Base-by-base conservation (phyloP, 495 filamentous ascomycete genomes). In the Penicillium roqueforti region DNA sequence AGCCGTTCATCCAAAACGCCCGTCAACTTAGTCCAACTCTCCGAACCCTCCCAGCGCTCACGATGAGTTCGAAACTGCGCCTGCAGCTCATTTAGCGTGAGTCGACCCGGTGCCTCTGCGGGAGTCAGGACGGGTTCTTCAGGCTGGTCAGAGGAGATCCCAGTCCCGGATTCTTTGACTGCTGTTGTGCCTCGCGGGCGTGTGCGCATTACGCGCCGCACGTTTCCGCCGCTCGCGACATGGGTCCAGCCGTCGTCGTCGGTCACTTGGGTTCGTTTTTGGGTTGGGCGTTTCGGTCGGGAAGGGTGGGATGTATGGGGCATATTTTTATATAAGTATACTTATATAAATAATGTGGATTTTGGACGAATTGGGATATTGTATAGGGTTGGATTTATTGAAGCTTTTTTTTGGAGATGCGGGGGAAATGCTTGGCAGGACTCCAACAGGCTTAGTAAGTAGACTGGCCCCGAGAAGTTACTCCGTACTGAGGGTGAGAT, bases 241-340 rank as follows among this genome's bases (percentile, higher is more conserved):
- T 83, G 80, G 28, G 79, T 80, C 81, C 81, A 84, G 69, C 81
- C 80, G 31, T 77, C 67, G 26, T 68, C 54, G 61, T 76, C 77
- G 40, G 71, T 75, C 47, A 82, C 56, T 67, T 76, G 54, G 46
- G 70, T 63, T 28, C 73, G 69, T 59, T 83, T 82, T 46, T 69
- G 57, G 25, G 40, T 44, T 47, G 57, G 43, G 20, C 55, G 64
- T 41, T 73, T 76, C 53, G 71, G 72, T 34, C 74, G 75, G n/a
- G 70, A 68, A 22, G 63, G 74, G 60, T 76, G 73, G 48, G 70
- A 68, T 25, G 63, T 76, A 60, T 78, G 74, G 48, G 78, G 73
- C 79, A 81, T 82, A n/a, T 14, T 32, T 32, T 43, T 43, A 23
- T 29, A 51, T 42, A 32, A 32, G 22, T 16, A 32, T 34, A 29